Base-by-base conservation (phyloP, 192 early-diverging fungal species). In the Backusella tuberculispora region DNA sequence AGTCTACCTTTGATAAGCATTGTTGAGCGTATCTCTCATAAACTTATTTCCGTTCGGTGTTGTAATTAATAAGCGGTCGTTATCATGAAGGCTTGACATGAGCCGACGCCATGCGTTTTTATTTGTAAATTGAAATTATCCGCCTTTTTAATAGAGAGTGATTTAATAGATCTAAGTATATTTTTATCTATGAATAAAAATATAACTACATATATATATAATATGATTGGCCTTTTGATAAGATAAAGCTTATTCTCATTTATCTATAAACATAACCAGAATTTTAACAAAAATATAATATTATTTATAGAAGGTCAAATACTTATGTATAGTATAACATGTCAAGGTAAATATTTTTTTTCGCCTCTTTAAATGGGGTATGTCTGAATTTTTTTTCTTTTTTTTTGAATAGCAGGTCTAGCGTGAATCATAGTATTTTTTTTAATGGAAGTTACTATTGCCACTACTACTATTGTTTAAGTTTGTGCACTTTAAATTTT, bases 1-100 rank as follows among this genome's bases (percentile, higher is more conserved):
- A n/a, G n/a, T n/a, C n/a, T n/a, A n/a, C n/a, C n/a, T 50, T 50
- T 50, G 47, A 50, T 50, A 50, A 50, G 47, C 47, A 50, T 50
- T 21, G 47, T n/a, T 19, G 47, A n/a, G 17, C n/a, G 19, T 50
- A 50, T 50, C n/a, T 50, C 47, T 50, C 47, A 50, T 50, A 50
- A 50, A 50, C 15, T 50, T 50, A 50, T 50, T 50, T 50, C 47
- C 47, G 47, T 50, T 50, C 47, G 47, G 47, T 50, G 47, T 50
- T 50, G 47, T 6, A 50, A 50, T n/a, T 50, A n/a, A 15, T 50
- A 50, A 6, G 17, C 48, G 14, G 17, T 7, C 1, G 48, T 7
- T 50, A 50, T 50, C 48, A 50, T 7, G 0, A 50, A 50, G 48
- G 8, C 7, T 50, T 50, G 15, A 50, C 48, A 50, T 50, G 48